These are phyloP conservation scores for Trichoderma reesei DNA, from an alignment of 495 filamentous ascomycete species.

Conservation along the genomic window DNA sequence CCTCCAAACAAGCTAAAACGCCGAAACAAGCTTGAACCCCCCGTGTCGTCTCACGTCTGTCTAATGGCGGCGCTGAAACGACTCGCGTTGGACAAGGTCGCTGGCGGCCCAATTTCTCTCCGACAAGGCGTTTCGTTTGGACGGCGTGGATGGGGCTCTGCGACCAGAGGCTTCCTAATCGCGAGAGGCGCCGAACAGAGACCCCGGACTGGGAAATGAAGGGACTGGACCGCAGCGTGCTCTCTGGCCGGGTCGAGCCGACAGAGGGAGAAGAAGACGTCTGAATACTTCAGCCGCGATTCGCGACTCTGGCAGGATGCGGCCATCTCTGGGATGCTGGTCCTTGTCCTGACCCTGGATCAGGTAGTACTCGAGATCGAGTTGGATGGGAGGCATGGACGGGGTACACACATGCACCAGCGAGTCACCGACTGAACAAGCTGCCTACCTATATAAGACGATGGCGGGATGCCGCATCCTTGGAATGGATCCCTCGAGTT, in stretches of 20 bases:
- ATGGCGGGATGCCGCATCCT: neutral
- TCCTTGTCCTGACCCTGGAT: no score
- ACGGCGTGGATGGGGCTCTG: neutral
- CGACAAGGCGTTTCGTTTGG: neutral
- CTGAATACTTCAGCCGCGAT: neutral
- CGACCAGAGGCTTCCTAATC: neutral
- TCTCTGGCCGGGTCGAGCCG: constrained; percentile 2
- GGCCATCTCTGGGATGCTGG: no score
- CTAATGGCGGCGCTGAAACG: neutral
- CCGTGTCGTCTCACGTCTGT: neutral
- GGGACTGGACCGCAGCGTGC: neutral
- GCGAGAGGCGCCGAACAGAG: neutral
- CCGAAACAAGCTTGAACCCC: neutral
- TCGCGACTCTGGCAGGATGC: neutral
- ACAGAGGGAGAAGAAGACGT: neutral
- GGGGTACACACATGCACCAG: no score
- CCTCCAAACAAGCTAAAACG: neutral
- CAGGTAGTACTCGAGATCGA: no score
- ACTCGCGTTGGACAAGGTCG: neutral
- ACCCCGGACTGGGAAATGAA: neutral
- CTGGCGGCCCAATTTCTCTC: neutral
- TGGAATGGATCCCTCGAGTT: neutral
- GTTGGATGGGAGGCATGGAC: neutral
- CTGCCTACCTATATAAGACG: neutral
- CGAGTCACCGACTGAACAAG: no score